Evolutionary conservation across 768 basidiomycete species (phyloP).

Genomic region (Ramaria rubella): DNA sequence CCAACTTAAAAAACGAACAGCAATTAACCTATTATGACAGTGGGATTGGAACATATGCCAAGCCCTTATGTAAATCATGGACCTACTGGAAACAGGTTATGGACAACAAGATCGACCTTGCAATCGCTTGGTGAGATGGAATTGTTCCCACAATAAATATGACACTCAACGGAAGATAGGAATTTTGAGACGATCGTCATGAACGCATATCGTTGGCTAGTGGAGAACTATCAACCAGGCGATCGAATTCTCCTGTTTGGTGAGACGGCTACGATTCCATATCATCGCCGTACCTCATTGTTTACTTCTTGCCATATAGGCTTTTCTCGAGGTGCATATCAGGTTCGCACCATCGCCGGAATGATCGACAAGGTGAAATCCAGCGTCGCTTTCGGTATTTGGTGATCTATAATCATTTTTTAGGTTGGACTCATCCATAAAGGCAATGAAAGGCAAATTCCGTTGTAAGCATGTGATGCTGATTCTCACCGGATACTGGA

Average conservation of each 20-base stretch:
- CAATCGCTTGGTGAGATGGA: constrained; percentile 31
- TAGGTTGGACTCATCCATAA: constrained; percentile 29
- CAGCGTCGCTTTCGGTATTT: background rate
- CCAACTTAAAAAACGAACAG: constrained; percentile 22
- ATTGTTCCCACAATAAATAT: background rate
- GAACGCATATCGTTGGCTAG: constrained; percentile 35
- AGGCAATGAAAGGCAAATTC: constrained; percentile 29
- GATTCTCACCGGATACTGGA: background rate
- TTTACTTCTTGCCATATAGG: constrained; percentile 12
- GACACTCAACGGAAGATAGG: constrained; percentile 17
- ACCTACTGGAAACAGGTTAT: constrained; percentile 19
- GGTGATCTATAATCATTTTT: background rate
- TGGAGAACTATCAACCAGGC: constrained; percentile 31
- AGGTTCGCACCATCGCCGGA: constrained; percentile 34
- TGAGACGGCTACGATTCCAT: constrained; percentile 8
- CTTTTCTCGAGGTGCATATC: constrained; percentile 41
- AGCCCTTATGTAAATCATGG: constrained; percentile 17
- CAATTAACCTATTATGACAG: constrained; percentile 38
- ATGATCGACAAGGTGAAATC: constrained; percentile 32
- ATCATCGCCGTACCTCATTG: background rate
- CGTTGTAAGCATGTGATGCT: constrained; percentile 16
- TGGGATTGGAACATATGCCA: constrained; percentile 33
- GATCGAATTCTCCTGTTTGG: constrained; percentile 39
- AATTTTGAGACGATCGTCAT: constrained; percentile 31
- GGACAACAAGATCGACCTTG: constrained; percentile 27